Percentiles rank a stretch among this genome's conserved stretches.
Conservation (phyloP, 305 asterid genomes). For the Fraxinus albicans region DNA sequence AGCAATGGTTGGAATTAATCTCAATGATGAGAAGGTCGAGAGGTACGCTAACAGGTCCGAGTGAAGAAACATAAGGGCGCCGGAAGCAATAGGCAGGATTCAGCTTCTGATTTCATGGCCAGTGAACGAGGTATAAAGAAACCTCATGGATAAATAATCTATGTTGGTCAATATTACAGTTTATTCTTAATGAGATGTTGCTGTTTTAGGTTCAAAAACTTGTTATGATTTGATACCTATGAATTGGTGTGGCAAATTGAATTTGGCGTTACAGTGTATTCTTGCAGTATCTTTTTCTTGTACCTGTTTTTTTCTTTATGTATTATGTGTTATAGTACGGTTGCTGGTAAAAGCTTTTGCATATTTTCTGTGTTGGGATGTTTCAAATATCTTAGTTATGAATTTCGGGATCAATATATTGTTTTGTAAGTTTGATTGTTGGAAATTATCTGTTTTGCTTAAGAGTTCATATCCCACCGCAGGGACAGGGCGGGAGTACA, state of each 20-base stretch:
- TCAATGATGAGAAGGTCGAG: slow-evolving; percentile 80
- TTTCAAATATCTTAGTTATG: not conserved
- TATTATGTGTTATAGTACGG: not conserved
- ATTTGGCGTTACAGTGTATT: not conserved
- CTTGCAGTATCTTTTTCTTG: not conserved
- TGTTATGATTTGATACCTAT: slow-evolving; percentile 2
- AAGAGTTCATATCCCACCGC: not conserved
- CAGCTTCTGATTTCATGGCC: slow-evolving; percentile 12
- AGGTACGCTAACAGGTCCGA: slow-evolving; percentile 92
- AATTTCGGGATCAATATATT: not conserved
- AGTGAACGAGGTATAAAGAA: not conserved
- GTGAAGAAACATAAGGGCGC: slow-evolving; percentile 22
- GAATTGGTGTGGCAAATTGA: slow-evolving; percentile 12
- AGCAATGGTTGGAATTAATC: slow-evolving; percentile 93
- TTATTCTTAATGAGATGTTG: not conserved
- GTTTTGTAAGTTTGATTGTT: not conserved
- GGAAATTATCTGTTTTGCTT: not conserved
- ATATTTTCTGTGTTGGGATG: not conserved
- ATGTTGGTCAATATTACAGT: slow-evolving; percentile 1
- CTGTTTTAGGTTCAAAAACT: slow-evolving; percentile 19
- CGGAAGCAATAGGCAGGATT: not conserved
- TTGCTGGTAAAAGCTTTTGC: not conserved
- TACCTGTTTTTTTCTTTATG: not conserved
- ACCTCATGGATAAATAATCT: slow-evolving; percentile 2
- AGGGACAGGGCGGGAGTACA: not conserved